Base-by-base conservation (phyloP, 2,329 filamentous ascomycete species). In the Celoporthe dispersa region DNA sequence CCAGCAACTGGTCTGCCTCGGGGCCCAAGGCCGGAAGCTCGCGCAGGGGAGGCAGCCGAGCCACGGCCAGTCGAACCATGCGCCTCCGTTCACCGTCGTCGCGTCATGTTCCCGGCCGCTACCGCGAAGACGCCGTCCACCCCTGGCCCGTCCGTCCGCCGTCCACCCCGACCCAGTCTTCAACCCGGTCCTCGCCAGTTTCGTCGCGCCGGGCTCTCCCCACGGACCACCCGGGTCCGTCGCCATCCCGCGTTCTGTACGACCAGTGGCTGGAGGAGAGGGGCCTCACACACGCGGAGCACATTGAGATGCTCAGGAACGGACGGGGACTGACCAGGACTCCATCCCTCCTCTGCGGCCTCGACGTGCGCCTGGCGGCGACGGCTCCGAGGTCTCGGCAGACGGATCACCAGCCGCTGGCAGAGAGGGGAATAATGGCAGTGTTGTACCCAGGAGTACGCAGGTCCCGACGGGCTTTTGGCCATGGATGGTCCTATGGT, bases 131-230 rank as follows among this genome's bases (percentile, higher is more conserved):
- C 35, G 61, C 73, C 14, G 72, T 67, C 3, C 41, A 19, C 28
- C 67, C 57, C 53, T 63, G 19, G 33, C 61, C n/a, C 66, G 73
- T n/a, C 70, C 75, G 1, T 44, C 37, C 44, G 76, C 75, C 63
- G 69, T 71, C 11, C 72, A 76, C 51, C 73, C 73, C 0, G 72
- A 73, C 41, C 69, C 76, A 14, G 44, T 73, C 28, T 80, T 76
- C 67, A 75, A 78, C 65, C 70, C 70, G 3, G 73, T 72, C 25
- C 74, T 78, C 37, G 64, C 75, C 28, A 39, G 55, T 39, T 68
- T 76, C 59, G 74, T 74, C 61, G 73, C 74, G 19, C 75, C 77
- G 59, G 73, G 74, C 9, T 73, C 72, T 78, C 55, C 72, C 74
- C 1, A 70, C 76, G 25, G 64, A 77, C 65, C 68, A 78, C 19